These are phyloP conservation scores for Citrus medica DNA, from an alignment of 345 rosid genomes.

Conservation along the genomic window DNA sequence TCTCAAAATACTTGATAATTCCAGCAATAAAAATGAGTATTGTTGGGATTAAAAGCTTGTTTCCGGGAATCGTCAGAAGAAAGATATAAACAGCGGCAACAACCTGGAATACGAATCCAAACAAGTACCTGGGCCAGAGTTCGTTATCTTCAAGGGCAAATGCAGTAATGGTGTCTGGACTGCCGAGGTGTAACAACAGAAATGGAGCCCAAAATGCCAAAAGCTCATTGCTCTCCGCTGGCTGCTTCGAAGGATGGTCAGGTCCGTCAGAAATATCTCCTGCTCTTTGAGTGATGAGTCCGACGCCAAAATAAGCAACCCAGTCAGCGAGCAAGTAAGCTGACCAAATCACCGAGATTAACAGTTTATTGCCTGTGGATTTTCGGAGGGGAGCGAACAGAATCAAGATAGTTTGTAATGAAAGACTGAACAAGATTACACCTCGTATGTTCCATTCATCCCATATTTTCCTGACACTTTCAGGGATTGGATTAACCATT, in stretches of 20 bases:
- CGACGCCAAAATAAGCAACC: constrained; percentile 53
- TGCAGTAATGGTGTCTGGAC: constrained; percentile 69
- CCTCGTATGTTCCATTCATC: constrained; percentile 57
- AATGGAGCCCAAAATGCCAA: constrained; percentile 77
- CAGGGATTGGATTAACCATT: constrained; percentile 38
- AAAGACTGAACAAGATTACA: constrained; percentile 49
- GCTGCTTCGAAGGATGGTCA: not conserved
- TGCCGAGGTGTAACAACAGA: constrained; percentile 67
- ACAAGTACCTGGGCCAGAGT: constrained; percentile 61
- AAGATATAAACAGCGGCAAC: constrained; percentile 46
- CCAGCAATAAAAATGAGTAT: constrained; percentile 38
- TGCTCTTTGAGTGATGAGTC: constrained; percentile 47
- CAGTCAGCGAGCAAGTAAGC: constrained; percentile 60
- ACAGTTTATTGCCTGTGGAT: constrained; percentile 29
- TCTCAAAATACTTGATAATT: constrained; percentile 53
- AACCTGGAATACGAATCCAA: constrained; percentile 43
- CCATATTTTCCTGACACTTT: constrained; percentile 31
- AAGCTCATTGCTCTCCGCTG: constrained; percentile 22
- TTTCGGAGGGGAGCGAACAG: constrained; percentile 49
- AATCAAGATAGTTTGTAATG: constrained; percentile 49
- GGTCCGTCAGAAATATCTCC: not conserved
- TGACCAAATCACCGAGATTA: constrained; percentile 46
- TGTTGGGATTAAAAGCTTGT: constrained; percentile 35
- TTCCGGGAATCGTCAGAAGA: constrained; percentile 26
- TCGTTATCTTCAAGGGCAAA: constrained; percentile 67